Percentiles rank a stretch among this genome's conserved stretches.
phyloP scores from a whole-genome alignment of 371 early-diverging fungal species.

The Mortierella sp. region DNA sequence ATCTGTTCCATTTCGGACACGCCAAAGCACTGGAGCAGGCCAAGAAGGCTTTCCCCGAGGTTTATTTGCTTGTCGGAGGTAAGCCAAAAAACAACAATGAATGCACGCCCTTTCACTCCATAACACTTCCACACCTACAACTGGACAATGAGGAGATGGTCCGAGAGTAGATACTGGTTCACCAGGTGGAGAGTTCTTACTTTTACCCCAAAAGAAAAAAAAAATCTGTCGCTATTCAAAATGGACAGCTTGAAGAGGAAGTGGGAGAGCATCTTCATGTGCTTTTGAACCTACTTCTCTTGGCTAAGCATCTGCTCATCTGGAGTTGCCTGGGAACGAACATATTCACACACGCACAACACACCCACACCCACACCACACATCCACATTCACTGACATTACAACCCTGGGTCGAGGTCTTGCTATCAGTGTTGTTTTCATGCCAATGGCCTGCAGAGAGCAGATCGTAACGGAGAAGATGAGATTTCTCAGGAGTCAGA shows the following conservation, averaged over 20 bases:
- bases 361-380: too few relatives aligned
- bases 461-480: too few relatives aligned
- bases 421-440: too few relatives aligned
- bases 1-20: slow-evolving; percentile 96
- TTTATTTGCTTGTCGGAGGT: slow-evolving; percentile 91
- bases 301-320: neutral
- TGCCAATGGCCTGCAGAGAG: too few relatives aligned
- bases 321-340: neutral
- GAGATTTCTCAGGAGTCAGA: too few relatives aligned
- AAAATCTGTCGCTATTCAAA: slow-evolving; percentile 20
- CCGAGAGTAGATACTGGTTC: neutral
- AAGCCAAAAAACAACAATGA: slow-evolving; percentile 28
- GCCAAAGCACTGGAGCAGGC: slow-evolving; percentile 94
- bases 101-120: neutral
- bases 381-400: too few relatives aligned
- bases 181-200: neutral
- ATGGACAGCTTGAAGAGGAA: too few relatives aligned
- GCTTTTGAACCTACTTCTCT: slow-evolving; percentile 8
- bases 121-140: too few relatives aligned
- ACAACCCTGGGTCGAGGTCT: too few relatives aligned
- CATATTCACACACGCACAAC: too few relatives aligned
- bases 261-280: slow-evolving; percentile 34
- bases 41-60: slow-evolving; percentile 89
- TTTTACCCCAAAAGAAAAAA: slow-evolving; percentile 38
- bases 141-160: too few relatives aligned